Conservation (phyloP, 768 basidiomycete species). For the Lactarius akahatsu region DNA sequence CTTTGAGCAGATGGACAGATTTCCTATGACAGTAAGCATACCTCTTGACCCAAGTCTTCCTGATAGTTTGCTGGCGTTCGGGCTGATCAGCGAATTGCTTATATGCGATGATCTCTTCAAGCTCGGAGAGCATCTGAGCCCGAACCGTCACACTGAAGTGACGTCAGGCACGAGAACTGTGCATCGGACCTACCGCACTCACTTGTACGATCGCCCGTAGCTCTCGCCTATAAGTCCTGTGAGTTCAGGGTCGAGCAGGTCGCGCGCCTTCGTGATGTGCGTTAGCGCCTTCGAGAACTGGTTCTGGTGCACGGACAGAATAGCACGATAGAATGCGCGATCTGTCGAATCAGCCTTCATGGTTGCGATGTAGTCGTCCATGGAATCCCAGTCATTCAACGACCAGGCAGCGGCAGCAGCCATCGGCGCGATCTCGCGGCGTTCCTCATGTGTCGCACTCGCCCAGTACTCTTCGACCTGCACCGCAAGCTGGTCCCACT, state of each 20-base stretch:
- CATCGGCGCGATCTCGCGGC: slow-evolving; percentile 91
- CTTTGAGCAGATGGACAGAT: slow-evolving; percentile 2
- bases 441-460: slow-evolving; percentile 77
- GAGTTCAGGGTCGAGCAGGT: slow-evolving; percentile 87
- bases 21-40: slow-evolving; percentile 36
- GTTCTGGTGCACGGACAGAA: slow-evolving; percentile 93
- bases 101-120: slow-evolving; percentile 96
- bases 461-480: slow-evolving; percentile 90
- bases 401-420: slow-evolving; percentile 98
- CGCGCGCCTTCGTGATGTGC: slow-evolving; percentile 91
- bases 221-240: slow-evolving; percentile 92
- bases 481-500: slow-evolving; percentile 89
- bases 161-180: slow-evolving; percentile 15
- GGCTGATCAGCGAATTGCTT: slow-evolving; percentile 94
- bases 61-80: slow-evolving; percentile 85
- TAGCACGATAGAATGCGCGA: slow-evolving; percentile 93
- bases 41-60: slow-evolving; percentile 98
- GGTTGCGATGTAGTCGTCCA: slow-evolving; percentile 94
- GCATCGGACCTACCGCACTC: slow-evolving; percentile 33
- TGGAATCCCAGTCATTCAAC: slow-evolving; percentile 93
- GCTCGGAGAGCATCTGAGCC: slow-evolving; percentile 96
- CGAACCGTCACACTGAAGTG: slow-evolving; percentile 82
- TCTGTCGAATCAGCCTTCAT: slow-evolving; percentile 95
- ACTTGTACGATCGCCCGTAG: slow-evolving; percentile 98
- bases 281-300: slow-evolving; percentile 88